Base-by-base conservation (phyloP, 768 basidiomycete genomes). In the Kondoa malvinella region DNA sequence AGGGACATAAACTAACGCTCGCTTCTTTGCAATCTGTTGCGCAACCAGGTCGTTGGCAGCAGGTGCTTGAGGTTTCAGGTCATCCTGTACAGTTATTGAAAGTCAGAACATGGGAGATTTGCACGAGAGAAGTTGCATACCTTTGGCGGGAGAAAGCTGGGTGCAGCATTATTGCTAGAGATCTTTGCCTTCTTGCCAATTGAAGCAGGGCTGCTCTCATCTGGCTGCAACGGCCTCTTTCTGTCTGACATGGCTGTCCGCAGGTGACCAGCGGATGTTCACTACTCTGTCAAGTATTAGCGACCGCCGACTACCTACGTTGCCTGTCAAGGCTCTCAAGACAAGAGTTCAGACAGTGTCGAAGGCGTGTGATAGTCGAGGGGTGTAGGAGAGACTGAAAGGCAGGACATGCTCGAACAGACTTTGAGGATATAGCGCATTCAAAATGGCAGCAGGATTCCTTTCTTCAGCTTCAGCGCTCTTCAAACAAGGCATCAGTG, bases 21-120 rank as follows among this genome's bases (percentile, higher is more conserved):
- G 40, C 40, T 50, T 50, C 40, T 50, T 50, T 50, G 40, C 40
- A 21, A 50, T 50, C 40, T 50, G 40, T 50, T 50, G 40, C 12
- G 40, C 40, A 8, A 50, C 40, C 40, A 50, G 21, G 21, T 30
- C 15, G 32, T 63, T 33, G 3, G 61, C 17, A n/a, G 15, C 32
- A 14, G 61, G 61, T 14, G 30, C 58, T n/a, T 27, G 27, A 8
- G 61, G 61, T 29, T 63, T 63, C 61, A 63, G 33, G n/a, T 63
- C 61, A 32, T 32, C 30, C 30, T 63, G 40, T 8, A 50, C 40
- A 8, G 21, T 21, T 8, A 50, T 50, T 8, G 8, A 50, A 50
- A 50, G n/a, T n/a, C n/a, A n/a, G n/a, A n/a, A n/a, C n/a, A n/a
- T n/a, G n/a, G n/a, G n/a, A n/a, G n/a, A n/a, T n/a, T n/a, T n/a